Conservation (phyloP, 106 monocot genomes). For the Dioscorea zingiberensis region DNA sequence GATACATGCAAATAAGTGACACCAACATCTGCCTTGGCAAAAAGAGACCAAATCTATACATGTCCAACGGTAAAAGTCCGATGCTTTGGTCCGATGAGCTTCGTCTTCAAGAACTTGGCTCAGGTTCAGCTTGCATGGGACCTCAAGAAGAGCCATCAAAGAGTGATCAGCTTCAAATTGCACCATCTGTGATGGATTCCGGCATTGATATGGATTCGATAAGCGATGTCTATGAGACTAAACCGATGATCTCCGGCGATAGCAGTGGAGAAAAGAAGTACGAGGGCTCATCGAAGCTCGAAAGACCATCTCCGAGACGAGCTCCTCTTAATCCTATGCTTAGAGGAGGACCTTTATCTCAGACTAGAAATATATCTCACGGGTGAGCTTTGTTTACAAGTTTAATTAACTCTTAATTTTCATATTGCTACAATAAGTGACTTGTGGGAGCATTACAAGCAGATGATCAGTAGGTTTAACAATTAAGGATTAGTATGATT, state of each 20-base stretch:
- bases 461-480: neutral
- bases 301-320: conserved; percentile 16
- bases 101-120: conserved; percentile 17
- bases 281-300: conserved; percentile 18
- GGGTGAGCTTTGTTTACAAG: conserved; percentile 17
- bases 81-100: conserved; percentile 58
- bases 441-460: neutral
- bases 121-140: conserved; percentile 9
- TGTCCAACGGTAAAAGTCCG: conserved; percentile 37
- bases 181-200: conserved; percentile 24
- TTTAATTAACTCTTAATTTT: conserved; percentile 1
- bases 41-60: conserved; percentile 29
- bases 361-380: conserved; percentile 33
- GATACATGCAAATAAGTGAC: conserved; percentile 19
- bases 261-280: conserved; percentile 10
- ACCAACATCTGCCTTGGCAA: conserved; percentile 23
- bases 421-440: conserved; percentile 7
- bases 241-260: conserved; percentile 15
- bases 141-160: conserved; percentile 16
- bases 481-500: neutral
- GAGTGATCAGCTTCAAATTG: conserved; percentile 34
- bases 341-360: conserved; percentile 10
- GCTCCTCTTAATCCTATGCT: conserved; percentile 16
- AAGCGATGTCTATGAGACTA: conserved; percentile 13
- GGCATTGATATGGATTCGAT: conserved; percentile 25